phyloP scores from a whole-genome alignment of 768 basidiomycete genomes.

The Megacollybia marginata region DNA sequence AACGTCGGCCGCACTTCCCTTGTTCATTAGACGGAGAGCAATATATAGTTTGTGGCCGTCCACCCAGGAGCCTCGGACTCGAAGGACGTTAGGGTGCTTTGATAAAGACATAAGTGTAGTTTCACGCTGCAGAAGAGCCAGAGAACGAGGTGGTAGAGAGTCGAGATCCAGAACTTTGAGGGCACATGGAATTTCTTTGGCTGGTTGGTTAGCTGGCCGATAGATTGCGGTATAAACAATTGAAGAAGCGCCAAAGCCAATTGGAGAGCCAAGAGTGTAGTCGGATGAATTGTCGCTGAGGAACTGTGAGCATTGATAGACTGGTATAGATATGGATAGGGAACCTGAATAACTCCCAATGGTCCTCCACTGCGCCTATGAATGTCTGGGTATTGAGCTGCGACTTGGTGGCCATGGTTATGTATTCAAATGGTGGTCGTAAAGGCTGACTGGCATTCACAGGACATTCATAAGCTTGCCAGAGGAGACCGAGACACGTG shows the following conservation, averaged over 20 bases:
- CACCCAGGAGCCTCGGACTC: conserved; percentile 87
- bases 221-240: conserved; percentile 80
- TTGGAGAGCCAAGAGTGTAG: conserved; percentile 69
- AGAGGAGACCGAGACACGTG: too few species aligned
- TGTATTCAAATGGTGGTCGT: background rate
- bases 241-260: conserved; percentile 90
- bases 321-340: conserved; percentile 5
- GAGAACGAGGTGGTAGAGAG: conserved; percentile 58
- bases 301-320: conserved; percentile 4
- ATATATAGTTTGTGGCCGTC: conserved; percentile 79
- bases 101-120: conserved; percentile 89
- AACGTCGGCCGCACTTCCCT: conserved; percentile 78
- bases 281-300: conserved; percentile 60
- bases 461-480: too few species aligned
- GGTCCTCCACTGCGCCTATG: conserved; percentile 78
- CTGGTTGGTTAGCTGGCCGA: conserved; percentile 21
- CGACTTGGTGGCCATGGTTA: background rate
- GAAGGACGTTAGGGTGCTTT: conserved; percentile 89
- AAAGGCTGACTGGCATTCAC: background rate
- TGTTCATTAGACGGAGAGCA: conserved; percentile 85
- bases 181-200: conserved; percentile 52
- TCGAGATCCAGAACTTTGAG: conserved; percentile 90
- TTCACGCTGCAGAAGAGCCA: conserved; percentile 74
- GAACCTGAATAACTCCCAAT: conserved; percentile 81
- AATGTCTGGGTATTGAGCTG: conserved; percentile 26